Conservation (phyloP, 1,284 basidiomycete genomes). For the Testicularia cyperi region DNA sequence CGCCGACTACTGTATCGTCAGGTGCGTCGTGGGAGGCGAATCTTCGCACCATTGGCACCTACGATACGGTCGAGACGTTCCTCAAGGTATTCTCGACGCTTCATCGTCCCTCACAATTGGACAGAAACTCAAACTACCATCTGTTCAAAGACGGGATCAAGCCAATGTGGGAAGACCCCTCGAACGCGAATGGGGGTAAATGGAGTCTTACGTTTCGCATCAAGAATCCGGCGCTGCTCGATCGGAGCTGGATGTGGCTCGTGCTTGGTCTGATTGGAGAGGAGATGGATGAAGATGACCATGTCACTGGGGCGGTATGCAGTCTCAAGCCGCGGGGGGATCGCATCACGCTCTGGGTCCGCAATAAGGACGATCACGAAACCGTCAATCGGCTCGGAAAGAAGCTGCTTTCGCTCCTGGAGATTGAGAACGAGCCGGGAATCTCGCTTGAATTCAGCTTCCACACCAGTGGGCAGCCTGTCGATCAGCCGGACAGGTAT, state of each 20-base stretch:
- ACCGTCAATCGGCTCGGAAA: slow-evolving; percentile 79
- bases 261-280: slow-evolving; percentile 88
- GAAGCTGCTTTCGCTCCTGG: slow-evolving; percentile 61
- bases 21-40: slow-evolving; percentile 38
- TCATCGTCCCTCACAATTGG: slow-evolving; percentile 81
- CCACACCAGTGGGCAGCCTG: slow-evolving; percentile 10
- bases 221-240: slow-evolving; percentile 74
- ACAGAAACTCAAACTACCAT: slow-evolving; percentile 87
- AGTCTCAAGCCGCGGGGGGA: slow-evolving; percentile 82
- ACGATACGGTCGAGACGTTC: slow-evolving; percentile 71
- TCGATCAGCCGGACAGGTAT: slow-evolving; percentile 1
- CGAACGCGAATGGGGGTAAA: slow-evolving; percentile 86
- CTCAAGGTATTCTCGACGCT: slow-evolving; percentile 94
- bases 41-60: slow-evolving; percentile 48
- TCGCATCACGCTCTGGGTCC: slow-evolving; percentile 84
- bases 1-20: slow-evolving; percentile 66
- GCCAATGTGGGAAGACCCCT: slow-evolving; percentile 94
- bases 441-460: slow-evolving; percentile 30
- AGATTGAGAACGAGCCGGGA: slow-evolving; percentile 27
- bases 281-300: slow-evolving; percentile 80
- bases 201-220: slow-evolving; percentile 87
- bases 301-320: slow-evolving; percentile 79
- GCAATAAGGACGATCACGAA: slow-evolving; percentile 78
- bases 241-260: slow-evolving; percentile 86
- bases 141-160: slow-evolving; percentile 84